Percentiles rank a stretch among this genome's conserved stretches.
These are phyloP conservation scores for Leccinum ochraceum DNA, from an alignment of 768 basidiomycete genomes.

Conservation along the genomic window DNA sequence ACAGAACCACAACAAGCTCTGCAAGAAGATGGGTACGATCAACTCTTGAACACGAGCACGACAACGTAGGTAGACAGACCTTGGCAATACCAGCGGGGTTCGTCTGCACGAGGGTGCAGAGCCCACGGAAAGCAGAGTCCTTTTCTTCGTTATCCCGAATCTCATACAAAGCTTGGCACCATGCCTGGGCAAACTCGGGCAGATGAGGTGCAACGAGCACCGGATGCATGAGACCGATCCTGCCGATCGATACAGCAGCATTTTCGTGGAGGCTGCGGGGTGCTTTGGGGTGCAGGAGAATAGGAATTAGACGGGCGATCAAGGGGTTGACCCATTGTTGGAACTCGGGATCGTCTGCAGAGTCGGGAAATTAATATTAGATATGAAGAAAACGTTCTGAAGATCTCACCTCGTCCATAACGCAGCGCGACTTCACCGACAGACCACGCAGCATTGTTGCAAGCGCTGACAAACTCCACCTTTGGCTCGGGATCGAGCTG, in stretches of 20 bases:
- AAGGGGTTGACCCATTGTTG: slow-evolving; percentile 89
- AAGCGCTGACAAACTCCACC: slow-evolving; percentile 92
- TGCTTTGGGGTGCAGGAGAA: slow-evolving; percentile 88
- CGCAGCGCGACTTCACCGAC: slow-evolving; percentile 97
- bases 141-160: slow-evolving; percentile 99
- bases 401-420: slow-evolving; percentile 67
- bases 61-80: slow-evolving; percentile 47
- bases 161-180: slow-evolving; percentile 97
- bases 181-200: slow-evolving; percentile 88
- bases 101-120: slow-evolving; percentile 92
- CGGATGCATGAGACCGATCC: slow-evolving; percentile 94
- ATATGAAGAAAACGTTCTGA: neutral
- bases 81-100: slow-evolving; percentile 94
- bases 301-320: slow-evolving; percentile 87
- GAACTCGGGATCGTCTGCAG: slow-evolving; percentile 78
- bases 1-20: slow-evolving; percentile 98
- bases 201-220: slow-evolving; percentile 84
- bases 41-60: slow-evolving; percentile 2
- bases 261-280: slow-evolving; percentile 96
- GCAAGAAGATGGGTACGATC: slow-evolving; percentile 7
- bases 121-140: slow-evolving; percentile 96
- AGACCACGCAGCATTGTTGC: slow-evolving; percentile 99
- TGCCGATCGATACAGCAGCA: slow-evolving; percentile 96
- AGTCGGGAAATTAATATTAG: slow-evolving; percentile 9
- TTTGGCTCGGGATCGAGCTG: slow-evolving; percentile 95